phyloP scores from a whole-genome alignment of 2,329 filamentous ascomycete genomes.

The Cyphellophora europaea region DNA sequence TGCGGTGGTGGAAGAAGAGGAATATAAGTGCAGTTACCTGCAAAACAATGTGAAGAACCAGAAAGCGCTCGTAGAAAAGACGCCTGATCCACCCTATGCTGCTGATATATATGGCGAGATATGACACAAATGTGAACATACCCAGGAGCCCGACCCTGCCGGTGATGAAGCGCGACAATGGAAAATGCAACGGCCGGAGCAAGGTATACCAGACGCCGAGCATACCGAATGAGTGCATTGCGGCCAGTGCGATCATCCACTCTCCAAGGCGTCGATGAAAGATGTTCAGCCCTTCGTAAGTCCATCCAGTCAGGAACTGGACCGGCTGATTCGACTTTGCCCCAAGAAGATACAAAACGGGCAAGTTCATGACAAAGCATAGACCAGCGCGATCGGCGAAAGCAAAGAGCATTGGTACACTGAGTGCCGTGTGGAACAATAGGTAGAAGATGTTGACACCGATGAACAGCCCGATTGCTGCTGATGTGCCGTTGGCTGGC shows the following conservation, averaged over 20 bases:
- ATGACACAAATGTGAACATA: constrained; percentile 45
- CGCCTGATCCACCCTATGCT: constrained; percentile 51
- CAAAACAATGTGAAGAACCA: constrained; percentile 48
- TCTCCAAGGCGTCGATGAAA: constrained; percentile 57
- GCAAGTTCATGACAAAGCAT: constrained; percentile 41
- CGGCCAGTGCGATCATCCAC: constrained; percentile 49
- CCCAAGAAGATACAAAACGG: constrained; percentile 50
- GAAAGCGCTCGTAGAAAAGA: constrained; percentile 54
- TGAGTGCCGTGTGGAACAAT: constrained; percentile 42
- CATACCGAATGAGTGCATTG: constrained; percentile 49
- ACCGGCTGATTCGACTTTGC: constrained; percentile 57
- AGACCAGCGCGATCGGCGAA: constrained; percentile 50
- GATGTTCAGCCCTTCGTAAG: constrained; percentile 58
- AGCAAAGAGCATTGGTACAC: constrained; percentile 43
- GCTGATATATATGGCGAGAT: constrained; percentile 54
- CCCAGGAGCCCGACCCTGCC: constrained; percentile 45
- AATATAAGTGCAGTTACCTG: constrained; percentile 47
- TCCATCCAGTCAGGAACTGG: constrained; percentile 50
- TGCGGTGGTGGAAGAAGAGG: constrained; percentile 51
- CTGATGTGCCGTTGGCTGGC: constrained; percentile 47
- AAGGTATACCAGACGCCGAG: constrained; percentile 44
- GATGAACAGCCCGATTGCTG: constrained; percentile 44
- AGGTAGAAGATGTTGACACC: constrained; percentile 50
- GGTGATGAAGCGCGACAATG: constrained; percentile 41
- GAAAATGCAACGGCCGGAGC: constrained; percentile 41